Conservation (phyloP, 257 asterid species). For the Capsicum baccatum region DNA sequence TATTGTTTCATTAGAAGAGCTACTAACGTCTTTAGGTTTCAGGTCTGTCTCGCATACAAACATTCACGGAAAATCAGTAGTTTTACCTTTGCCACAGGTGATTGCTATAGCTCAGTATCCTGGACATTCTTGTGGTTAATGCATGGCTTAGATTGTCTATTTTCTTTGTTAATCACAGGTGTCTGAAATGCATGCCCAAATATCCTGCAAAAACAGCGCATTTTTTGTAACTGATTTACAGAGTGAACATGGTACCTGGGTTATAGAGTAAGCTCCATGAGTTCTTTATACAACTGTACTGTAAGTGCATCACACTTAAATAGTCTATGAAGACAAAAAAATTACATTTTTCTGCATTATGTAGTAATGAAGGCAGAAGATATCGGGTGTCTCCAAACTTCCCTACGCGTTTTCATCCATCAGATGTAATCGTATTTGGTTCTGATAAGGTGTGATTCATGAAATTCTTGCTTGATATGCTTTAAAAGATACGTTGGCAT, state of each 20-base stretch:
- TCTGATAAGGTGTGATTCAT: slow-evolving; percentile 54
- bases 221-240: slow-evolving; percentile 72
- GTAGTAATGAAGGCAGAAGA: slow-evolving; percentile 77
- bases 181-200: slow-evolving; percentile 69
- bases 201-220: slow-evolving; percentile 73
- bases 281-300: background rate
- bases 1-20: background rate
- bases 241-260: slow-evolving; percentile 87
- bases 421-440: slow-evolving; percentile 81
- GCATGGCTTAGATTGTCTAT: background rate
- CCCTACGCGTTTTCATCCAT: slow-evolving; percentile 77
- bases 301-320: too few species aligned
- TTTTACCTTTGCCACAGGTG: slow-evolving; percentile 71
- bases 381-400: slow-evolving; percentile 62
- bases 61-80: slow-evolving; percentile 60
- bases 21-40: slow-evolving; percentile 31
- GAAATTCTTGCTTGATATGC: background rate
- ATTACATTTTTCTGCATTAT: background rate
- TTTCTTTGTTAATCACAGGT: slow-evolving; percentile 41
- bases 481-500: background rate
- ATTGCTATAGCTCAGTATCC: slow-evolving; percentile 22
- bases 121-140: background rate
- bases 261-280: slow-evolving; percentile 57
- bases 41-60: slow-evolving; percentile 65
- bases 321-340: background rate